phyloP scores from a whole-genome alignment of 345 rosid species.

The Triadica sebifera region DNA sequence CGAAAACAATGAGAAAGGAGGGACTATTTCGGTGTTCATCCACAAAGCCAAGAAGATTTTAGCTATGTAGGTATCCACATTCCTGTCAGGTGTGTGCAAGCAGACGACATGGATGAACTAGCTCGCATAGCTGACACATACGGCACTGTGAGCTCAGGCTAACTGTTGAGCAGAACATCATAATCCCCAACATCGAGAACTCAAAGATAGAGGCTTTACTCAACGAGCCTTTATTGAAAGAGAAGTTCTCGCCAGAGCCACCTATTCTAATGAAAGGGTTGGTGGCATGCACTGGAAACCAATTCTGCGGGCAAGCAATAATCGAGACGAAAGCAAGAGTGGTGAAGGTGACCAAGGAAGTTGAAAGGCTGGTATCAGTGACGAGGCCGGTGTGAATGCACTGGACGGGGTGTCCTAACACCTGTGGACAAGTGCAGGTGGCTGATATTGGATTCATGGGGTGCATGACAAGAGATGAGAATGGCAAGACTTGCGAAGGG shows the following conservation, averaged over 20 bases:
- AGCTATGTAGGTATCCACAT: constrained; percentile 80
- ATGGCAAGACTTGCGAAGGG: constrained; percentile 68
- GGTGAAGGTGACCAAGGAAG: constrained; percentile 79
- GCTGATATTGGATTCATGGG: constrained; percentile 99
- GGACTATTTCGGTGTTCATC: constrained; percentile 75
- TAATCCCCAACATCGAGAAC: constrained; percentile 76
- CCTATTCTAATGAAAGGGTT: constrained; percentile 78
- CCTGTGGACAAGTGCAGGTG: constrained; percentile 88
- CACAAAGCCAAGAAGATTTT: constrained; percentile 84
- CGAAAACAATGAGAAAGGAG: constrained; percentile 78
- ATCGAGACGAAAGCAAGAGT: constrained; percentile 94
- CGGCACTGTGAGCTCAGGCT: constrained; percentile 84
- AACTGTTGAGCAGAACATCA: constrained; percentile 87
- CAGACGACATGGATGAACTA: constrained; percentile 89
- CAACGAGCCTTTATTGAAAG: constrained; percentile 53
- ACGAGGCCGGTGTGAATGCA: constrained; percentile 74
- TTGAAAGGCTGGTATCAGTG: constrained; percentile 66
- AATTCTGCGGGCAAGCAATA: constrained; percentile 90
- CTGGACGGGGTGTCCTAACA: constrained; percentile 97
- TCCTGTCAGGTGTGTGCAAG: constrained; percentile 86
- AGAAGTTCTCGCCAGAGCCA: constrained; percentile 69
- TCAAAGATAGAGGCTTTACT: constrained; percentile 68
- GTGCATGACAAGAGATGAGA: constrained; percentile 79
- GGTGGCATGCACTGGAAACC: constrained; percentile 93
- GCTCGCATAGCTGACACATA: constrained; percentile 71